Base-by-base conservation (phyloP, 1,284 basidiomycete species). In the Leccinum angustisporum region DNA sequence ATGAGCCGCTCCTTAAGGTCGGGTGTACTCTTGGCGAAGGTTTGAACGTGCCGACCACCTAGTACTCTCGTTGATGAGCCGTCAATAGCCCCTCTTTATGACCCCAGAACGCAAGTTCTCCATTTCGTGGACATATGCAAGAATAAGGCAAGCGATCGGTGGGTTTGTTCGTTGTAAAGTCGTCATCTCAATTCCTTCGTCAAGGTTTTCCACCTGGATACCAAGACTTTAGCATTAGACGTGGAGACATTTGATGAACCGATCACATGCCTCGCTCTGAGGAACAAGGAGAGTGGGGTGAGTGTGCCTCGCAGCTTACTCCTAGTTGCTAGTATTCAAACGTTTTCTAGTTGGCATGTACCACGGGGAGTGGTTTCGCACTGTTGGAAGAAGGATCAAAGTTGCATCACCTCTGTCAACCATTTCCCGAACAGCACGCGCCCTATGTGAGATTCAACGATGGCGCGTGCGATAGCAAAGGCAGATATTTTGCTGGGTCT, bases 111-210 rank as follows among this genome's bases (percentile, higher is more conserved):
- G 1, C 78, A 77, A 11, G 79, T 75, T 21, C 69, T 90, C 40
- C 87, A 89, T 71, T 90, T 90, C 70, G 83, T 90, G 27, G 87
- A 90, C 67, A 90, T 89, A 54, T 72, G 77, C 48, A 79, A 83
- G 68, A 79, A 81, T 63, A 85, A 83, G 78, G 87, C 59, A 52
- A 51, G 63, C 9, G 46, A 48, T 48, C 1, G 18, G 48, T 16
- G 40, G 11, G 83, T 83, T 69, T 83, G 80, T n/a, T 58, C 83
- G 36, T 75, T 21, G 3, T 13, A 6, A 21, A 38, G 48, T 48
- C 38, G 30, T 40, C 25, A 40, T 38, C 27, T 60, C 55, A 48
- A 67, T 25, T 52, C 10, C n/a, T 40, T 16, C 21, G 30, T 33
- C 43, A 60, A 72, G 66, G 60, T 70, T 11, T 68, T 71, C 54